Evolutionary conservation across 2,329 filamentous ascomycete genomes (phyloP).

Genomic region (Clarireedia hainanense): DNA sequence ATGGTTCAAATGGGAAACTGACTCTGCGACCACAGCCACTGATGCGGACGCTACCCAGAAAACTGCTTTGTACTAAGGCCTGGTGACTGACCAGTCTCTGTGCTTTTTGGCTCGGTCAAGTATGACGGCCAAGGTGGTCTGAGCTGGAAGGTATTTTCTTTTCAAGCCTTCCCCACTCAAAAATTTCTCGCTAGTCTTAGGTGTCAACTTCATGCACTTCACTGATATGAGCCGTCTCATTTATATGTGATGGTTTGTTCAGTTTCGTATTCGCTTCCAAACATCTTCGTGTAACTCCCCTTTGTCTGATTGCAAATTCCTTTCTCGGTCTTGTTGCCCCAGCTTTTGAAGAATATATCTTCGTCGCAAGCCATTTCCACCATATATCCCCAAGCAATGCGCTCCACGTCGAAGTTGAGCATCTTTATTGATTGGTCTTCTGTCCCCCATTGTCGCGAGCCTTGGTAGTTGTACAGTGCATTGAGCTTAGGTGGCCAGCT

Average conservation of each 20-base stretch:
- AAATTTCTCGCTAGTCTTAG: no score
- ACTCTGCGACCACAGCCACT: no score
- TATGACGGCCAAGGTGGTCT: no score
- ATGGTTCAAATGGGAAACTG: no score
- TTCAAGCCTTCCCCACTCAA: no score
- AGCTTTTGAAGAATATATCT: conserved; percentile 11
- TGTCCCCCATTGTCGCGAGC: conserved; percentile 13
- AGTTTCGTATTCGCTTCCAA: conserved; percentile 7
- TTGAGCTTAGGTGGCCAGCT: conserved; percentile 18
- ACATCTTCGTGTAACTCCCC: conserved; percentile 12
- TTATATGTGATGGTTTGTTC: background rate
- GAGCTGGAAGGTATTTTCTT: no score
- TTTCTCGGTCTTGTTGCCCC: conserved; percentile 11
- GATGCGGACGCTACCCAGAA: no score
- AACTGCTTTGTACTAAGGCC: no score
- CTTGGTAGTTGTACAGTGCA: conserved; percentile 9
- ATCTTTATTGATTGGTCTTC: background rate
- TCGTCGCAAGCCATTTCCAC: conserved; percentile 18
- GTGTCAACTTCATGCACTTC: no score
- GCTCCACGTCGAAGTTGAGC: conserved; percentile 16
- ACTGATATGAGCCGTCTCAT: background rate
- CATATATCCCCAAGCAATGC: conserved; percentile 16
- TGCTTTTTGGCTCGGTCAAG: no score
- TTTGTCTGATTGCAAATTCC: conserved; percentile 14
- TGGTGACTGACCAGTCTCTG: no score